These are phyloP conservation scores for Fusarium proliferatum DNA, from an alignment of 2,329 filamentous ascomycete genomes.

Conservation along the genomic window DNA sequence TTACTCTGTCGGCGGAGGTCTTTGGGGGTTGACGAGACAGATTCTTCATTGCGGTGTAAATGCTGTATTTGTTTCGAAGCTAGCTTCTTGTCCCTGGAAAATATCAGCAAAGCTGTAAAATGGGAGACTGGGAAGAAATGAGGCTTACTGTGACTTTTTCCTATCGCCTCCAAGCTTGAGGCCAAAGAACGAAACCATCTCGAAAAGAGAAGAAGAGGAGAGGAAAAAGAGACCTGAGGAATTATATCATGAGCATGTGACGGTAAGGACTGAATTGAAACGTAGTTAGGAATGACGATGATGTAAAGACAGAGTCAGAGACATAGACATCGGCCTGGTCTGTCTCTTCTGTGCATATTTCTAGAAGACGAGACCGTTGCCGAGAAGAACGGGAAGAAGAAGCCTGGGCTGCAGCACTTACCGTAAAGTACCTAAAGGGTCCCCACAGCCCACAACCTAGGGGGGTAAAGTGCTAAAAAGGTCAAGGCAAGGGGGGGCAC, in stretches of 20 bases:
- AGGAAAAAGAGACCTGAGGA: conserved; percentile 1
- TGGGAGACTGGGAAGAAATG: neutral
- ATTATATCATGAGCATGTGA: conserved; percentile 29
- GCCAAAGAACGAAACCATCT: conserved; percentile 70
- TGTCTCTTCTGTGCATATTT: conserved; percentile 27
- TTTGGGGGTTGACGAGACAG: conserved; percentile 14
- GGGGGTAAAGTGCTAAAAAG: neutral
- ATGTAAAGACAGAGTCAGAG: conserved; percentile 11
- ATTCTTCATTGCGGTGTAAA: conserved; percentile 12
- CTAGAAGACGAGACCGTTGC: conserved; percentile 32
- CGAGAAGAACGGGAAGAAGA: conserved; percentile 14
- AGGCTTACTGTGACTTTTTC: conserved; percentile 64
- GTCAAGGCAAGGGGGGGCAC: conserved; percentile 13
- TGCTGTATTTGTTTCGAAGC: conserved; percentile 27
- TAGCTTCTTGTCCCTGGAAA: conserved; percentile 39
- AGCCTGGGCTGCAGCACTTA: conserved; percentile 25
- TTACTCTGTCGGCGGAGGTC: conserved; percentile 50
- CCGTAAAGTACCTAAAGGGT: conserved; percentile 28
- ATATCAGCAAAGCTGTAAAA: conserved; percentile 9
- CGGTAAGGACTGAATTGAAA: neutral
- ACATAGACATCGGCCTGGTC: neutral
- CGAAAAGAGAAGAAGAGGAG: neutral
- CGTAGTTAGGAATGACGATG: neutral
- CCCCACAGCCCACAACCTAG: conserved; percentile 6
- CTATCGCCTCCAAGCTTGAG: conserved; percentile 66